Evolutionary conservation across 495 filamentous ascomycete species (phyloP).

Genomic region (Hyphodiscus hymeniophilus): DNA sequence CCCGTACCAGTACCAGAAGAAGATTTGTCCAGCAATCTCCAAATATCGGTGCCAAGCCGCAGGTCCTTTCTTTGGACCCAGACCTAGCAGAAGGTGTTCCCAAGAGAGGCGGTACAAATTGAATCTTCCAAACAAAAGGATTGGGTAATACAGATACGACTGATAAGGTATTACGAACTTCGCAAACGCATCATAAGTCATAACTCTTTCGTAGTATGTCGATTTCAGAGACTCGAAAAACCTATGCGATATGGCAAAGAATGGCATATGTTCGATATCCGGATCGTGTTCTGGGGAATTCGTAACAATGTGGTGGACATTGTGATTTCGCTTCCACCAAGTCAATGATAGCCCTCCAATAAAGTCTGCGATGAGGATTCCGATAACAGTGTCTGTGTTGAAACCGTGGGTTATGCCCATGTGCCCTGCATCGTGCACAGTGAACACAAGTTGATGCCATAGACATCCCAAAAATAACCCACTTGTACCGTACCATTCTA

Average conservation of each 20-base stretch:
- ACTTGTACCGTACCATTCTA: conserved; percentile 66
- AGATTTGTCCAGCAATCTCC: conserved; percentile 70
- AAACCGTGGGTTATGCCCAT: conserved; percentile 95
- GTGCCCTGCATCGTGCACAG: conserved; percentile 92
- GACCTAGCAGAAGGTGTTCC: conserved; percentile 67
- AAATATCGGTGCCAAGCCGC: conserved; percentile 88
- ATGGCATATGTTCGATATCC: conserved; percentile 93
- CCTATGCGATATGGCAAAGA: conserved; percentile 86
- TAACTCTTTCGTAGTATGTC: conserved; percentile 81
- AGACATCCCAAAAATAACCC: conserved; percentile 73
- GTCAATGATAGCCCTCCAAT: conserved; percentile 83
- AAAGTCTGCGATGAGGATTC: conserved; percentile 86
- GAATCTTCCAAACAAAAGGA: conserved; percentile 80
- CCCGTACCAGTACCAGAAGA: conserved; percentile 95
- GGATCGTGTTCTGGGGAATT: conserved; percentile 96
- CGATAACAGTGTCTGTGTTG: conserved; percentile 71
- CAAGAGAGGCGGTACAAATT: conserved; percentile 84
- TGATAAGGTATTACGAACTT: conserved; percentile 67
- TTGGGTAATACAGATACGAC: conserved; percentile 78
- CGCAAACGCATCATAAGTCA: conserved; percentile 75
- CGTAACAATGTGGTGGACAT: conserved; percentile 96
- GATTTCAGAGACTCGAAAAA: conserved; percentile 71
- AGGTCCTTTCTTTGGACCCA: conserved; percentile 70
- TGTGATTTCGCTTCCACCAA: conserved; percentile 98
- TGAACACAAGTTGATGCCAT: conserved; percentile 96